Conservation (phyloP, 352 stramenopile genomes). For the Phytophthora citricola region DNA sequence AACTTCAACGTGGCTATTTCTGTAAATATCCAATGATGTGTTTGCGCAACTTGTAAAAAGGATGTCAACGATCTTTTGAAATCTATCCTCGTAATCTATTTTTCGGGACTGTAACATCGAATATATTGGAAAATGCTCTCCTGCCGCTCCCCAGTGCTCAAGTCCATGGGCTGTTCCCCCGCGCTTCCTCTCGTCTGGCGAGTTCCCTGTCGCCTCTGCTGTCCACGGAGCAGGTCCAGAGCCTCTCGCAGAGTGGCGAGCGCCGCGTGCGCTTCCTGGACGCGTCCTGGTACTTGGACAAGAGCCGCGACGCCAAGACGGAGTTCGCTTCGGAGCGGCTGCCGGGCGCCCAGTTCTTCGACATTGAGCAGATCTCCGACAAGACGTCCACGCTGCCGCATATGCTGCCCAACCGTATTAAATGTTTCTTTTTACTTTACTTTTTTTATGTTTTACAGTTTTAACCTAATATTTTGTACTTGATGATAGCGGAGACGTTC, state of each 20-base stretch:
- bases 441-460: too few species aligned
- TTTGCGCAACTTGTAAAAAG: too few species aligned
- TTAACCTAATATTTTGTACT: too few species aligned
- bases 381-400: slow-evolving; percentile 77
- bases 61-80: too few species aligned
- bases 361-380: slow-evolving; percentile 91
- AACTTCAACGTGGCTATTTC: slow-evolving; percentile 2
- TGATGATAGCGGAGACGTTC: slow-evolving; percentile 59
- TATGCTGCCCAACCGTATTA: slow-evolving; percentile 73
- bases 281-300: slow-evolving; percentile 86
- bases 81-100: too few species aligned
- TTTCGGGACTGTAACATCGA: too few species aligned
- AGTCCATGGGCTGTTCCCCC: slow-evolving; percentile 17
- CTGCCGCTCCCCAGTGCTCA: slow-evolving; percentile 7
- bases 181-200: slow-evolving; percentile 5
- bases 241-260: slow-evolving; percentile 33
- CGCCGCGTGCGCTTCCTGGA: slow-evolving; percentile 72
- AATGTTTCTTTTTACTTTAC: not conserved
- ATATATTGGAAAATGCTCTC: not conserved
- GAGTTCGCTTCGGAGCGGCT: slow-evolving; percentile 76
- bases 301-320: slow-evolving; percentile 63
- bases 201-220: slow-evolving; percentile 52
- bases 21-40: not conserved
- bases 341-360: slow-evolving; percentile 90
- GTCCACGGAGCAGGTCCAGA: slow-evolving; percentile 59